phyloP scores from a whole-genome alignment of 768 basidiomycete species.

The Dioszegia hungarica region DNA sequence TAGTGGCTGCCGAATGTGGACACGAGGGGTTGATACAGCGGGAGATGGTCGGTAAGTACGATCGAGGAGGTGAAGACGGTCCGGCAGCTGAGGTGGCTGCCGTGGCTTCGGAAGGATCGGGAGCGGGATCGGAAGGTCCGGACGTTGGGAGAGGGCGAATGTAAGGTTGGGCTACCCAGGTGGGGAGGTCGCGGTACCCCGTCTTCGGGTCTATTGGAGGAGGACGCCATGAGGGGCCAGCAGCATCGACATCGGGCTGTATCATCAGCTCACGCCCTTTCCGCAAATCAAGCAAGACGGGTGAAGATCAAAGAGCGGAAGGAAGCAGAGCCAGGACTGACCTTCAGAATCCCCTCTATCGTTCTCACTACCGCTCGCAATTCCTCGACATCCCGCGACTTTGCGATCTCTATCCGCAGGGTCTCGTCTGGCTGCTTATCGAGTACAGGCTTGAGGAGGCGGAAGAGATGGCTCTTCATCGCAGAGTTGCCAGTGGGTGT shows the following conservation, averaged over 20 bases:
- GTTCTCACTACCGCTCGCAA: slow-evolving; percentile 60
- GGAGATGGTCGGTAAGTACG: not conserved
- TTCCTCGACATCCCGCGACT: slow-evolving; percentile 46
- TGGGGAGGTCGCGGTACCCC: slow-evolving; percentile 58
- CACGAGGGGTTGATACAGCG: slow-evolving; percentile 12
- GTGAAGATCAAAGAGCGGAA: not conserved
- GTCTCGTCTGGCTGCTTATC: slow-evolving; percentile 61
- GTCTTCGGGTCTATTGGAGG: slow-evolving; percentile 57
- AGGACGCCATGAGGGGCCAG: slow-evolving; percentile 35
- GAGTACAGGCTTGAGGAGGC: slow-evolving; percentile 76
- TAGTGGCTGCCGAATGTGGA: slow-evolving; percentile 28
- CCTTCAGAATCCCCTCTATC: slow-evolving; percentile 60
- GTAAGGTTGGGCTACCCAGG: slow-evolving; percentile 71
- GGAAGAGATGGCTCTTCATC: slow-evolving; percentile 89
- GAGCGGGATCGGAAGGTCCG: not conserved
- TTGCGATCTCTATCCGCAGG: slow-evolving; percentile 65
- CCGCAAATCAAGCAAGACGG: not conserved
- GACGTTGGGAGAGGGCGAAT: slow-evolving; percentile 52
- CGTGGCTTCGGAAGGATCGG: not conserved
- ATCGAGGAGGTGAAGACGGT: not conserved
- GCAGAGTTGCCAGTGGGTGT: slow-evolving; percentile 69
- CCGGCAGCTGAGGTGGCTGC: not conserved
- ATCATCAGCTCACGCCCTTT: not conserved
- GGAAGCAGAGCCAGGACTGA: too few relatives aligned
- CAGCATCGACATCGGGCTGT: slow-evolving; percentile 16